Evolutionary conservation across 2,329 filamentous ascomycete species (phyloP).

Genomic region (Exserohilum rostratum): DNA sequence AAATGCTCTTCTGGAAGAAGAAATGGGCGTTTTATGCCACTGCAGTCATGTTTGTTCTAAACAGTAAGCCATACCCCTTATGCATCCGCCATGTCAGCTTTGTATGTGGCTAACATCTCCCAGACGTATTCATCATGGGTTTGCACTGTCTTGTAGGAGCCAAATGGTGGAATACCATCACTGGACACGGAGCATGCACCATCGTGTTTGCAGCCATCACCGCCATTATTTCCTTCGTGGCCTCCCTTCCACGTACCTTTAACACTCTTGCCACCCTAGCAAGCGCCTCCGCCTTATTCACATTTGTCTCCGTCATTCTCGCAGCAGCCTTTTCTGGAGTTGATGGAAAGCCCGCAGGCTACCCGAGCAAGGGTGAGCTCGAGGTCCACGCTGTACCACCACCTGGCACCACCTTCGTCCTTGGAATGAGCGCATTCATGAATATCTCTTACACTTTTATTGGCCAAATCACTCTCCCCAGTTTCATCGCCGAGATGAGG

Average conservation of each 20-base stretch:
- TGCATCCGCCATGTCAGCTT: neutral
- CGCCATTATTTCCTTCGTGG: constrained; percentile 75
- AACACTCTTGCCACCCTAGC: constrained; percentile 78
- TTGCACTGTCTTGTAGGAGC: constrained; percentile 84
- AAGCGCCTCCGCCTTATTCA: constrained; percentile 81
- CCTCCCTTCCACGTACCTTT: constrained; percentile 86
- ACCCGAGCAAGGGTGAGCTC: constrained; percentile 63
- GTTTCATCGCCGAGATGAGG: constrained; percentile 95
- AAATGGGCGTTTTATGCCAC: constrained; percentile 71
- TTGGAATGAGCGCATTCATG: constrained; percentile 84
- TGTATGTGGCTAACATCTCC: neutral
- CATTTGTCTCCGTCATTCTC: constrained; percentile 85
- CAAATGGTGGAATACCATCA: constrained; percentile 90
- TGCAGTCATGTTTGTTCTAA: constrained; percentile 87
- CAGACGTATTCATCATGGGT: constrained; percentile 51
- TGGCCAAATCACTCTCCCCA: constrained; percentile 90
- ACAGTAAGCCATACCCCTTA: constrained; percentile 76
- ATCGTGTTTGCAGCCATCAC: constrained; percentile 79
- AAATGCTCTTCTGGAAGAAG: constrained; percentile 89
- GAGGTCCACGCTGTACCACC: constrained; percentile 72
- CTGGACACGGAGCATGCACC: constrained; percentile 73
- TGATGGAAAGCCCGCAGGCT: constrained; percentile 74
- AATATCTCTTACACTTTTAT: constrained; percentile 98
- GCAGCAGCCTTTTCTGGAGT: constrained; percentile 82
- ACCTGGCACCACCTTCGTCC: constrained; percentile 76